Percentiles rank a stretch among this genome's conserved stretches.
Conservation (phyloP, 1,284 basidiomycete species). For the Sanghuangporus sanghuang region DNA sequence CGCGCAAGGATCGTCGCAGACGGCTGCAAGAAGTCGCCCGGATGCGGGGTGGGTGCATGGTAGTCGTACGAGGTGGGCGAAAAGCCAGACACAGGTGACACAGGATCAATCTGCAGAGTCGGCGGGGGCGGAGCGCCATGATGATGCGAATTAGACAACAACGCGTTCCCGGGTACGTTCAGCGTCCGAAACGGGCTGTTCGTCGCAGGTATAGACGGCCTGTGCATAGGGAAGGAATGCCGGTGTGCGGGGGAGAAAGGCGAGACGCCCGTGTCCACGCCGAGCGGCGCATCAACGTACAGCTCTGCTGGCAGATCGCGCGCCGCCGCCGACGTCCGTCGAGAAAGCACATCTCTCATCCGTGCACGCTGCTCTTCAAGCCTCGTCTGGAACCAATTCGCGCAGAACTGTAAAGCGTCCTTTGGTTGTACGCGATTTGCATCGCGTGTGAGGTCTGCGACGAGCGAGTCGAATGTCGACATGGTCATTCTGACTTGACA, state of each 20-base stretch:
- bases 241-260: constrained; percentile 35
- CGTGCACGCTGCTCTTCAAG: constrained; percentile 78
- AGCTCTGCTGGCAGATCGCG: constrained; percentile 52
- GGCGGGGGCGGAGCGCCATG: constrained; percentile 34
- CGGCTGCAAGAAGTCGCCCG: constrained; percentile 59
- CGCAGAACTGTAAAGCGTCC: constrained; percentile 91
- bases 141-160: constrained; percentile 44
- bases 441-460: constrained; percentile 86
- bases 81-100: constrained; percentile 55
- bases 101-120: constrained; percentile 52
- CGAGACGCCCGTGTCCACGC: constrained; percentile 36
- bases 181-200: constrained; percentile 73
- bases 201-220: constrained; percentile 41
- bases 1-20: constrained; percentile 81
- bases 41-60: constrained; percentile 35
- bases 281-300: constrained; percentile 51
- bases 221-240: constrained; percentile 38
- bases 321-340: constrained; percentile 42
- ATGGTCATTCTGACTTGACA: constrained; percentile 24
- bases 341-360: constrained; percentile 56
- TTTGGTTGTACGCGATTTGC: constrained; percentile 78
- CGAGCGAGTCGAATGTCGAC: constrained; percentile 75
- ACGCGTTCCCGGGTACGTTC: constrained; percentile 71
- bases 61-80: constrained; percentile 42
- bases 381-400: constrained; percentile 90